These are phyloP conservation scores for Panellus pusillus DNA, from an alignment of 768 basidiomycete genomes.

Conservation along the genomic window DNA sequence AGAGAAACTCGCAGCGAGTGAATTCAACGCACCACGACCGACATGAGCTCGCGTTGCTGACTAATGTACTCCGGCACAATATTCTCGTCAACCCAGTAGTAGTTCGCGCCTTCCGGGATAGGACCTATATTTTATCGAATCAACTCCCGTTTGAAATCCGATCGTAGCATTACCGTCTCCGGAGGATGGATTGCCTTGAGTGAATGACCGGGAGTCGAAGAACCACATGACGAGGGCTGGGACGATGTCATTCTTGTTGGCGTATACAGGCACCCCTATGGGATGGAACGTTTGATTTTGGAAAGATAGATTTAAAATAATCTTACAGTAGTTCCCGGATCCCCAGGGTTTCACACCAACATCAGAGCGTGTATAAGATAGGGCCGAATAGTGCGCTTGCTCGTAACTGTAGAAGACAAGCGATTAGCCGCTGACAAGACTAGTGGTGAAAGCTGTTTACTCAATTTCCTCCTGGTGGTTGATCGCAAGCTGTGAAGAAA, in stretches of 20 bases:
- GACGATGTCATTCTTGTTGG: constrained; percentile 1
- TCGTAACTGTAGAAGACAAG: constrained; percentile 13
- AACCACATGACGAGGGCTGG: constrained; percentile 23
- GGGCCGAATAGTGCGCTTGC: constrained; percentile 16
- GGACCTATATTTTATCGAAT: constrained; percentile 1
- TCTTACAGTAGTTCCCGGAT: constrained; percentile 19
- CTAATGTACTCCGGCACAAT: constrained; percentile 21
- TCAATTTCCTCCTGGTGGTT: constrained; percentile 21
- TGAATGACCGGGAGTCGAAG: constrained; percentile 22
- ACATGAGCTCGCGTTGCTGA: constrained; percentile 16
- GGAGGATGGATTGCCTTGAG: not conserved
- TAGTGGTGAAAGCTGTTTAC: not conserved
- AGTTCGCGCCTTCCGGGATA: constrained; percentile 9
- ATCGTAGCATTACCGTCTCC: constrained; percentile 4
- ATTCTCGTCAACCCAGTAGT: constrained; percentile 22
- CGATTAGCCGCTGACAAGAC: not conserved
- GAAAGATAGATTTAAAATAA: not conserved
- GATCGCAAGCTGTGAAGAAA: constrained; percentile 10
- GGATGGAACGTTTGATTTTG: not conserved
- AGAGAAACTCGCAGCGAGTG: not conserved
- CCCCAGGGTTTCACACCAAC: constrained; percentile 21
- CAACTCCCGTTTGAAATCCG: not conserved
- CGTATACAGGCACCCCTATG: constrained; percentile 22
- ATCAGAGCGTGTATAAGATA: constrained; percentile 21
- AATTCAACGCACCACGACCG: constrained; percentile 1